Percentiles rank a stretch among this genome's conserved stretches.
Evolutionary conservation across 306 rosid species (phyloP).

Genomic region (Castanea sativa): DNA sequence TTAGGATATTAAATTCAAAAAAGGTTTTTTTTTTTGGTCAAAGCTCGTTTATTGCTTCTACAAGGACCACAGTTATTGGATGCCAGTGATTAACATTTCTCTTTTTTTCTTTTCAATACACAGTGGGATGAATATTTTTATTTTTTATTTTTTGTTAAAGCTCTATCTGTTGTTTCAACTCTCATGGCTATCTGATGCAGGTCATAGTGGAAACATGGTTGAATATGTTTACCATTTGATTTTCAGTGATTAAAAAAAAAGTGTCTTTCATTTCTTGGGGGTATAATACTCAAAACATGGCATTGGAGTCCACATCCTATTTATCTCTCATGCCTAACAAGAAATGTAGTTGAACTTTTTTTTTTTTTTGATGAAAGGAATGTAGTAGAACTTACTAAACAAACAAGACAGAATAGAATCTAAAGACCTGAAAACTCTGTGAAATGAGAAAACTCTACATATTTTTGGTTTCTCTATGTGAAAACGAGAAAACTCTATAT

Average conservation of each 20-base stretch:
- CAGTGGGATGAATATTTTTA: neutral
- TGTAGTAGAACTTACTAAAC: constrained; percentile 21
- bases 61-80: neutral
- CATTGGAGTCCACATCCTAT: neutral
- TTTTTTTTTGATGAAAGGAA: too few relatives aligned
- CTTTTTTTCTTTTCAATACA: neutral
- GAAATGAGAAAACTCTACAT: too few relatives aligned
- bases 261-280: neutral
- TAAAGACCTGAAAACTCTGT: constrained; percentile 5
- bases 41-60: neutral
- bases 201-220: too few relatives aligned
- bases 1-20: neutral
- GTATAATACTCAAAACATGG: constrained; percentile 4
- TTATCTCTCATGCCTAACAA: constrained; percentile 24
- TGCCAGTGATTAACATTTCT: neutral
- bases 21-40: neutral
- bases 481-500: too few relatives aligned
- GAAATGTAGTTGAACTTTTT: constrained; percentile 2
- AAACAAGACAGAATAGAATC: constrained; percentile 23
- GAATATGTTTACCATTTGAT: neutral
- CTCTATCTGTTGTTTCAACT: neutral
- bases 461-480: too few relatives aligned
- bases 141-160: neutral
- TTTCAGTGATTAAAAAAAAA: neutral
- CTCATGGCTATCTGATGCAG: too few relatives aligned